Evolutionary conservation across 2,329 filamentous ascomycete species (phyloP), one percentile per base, ranked within the genome.

Genomic region (Talaromyces albobiverticillius): DNA sequence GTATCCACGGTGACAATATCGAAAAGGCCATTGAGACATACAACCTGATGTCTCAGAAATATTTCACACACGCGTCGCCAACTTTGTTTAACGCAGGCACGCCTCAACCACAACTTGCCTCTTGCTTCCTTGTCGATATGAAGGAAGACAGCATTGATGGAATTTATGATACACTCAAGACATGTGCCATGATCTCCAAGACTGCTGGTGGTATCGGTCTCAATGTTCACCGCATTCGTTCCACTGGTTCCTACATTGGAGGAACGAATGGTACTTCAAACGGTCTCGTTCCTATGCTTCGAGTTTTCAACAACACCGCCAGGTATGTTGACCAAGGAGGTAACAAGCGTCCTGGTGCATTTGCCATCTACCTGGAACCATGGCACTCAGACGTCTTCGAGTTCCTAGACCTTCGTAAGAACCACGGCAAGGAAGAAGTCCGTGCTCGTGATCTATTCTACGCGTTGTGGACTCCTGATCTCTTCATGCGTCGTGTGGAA

Each of bases 401-500:
- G 74, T 99, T 96, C 79, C 85, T 99, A 62, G 95, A 99, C 68
- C 84, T 99, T 52, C 88, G 94, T 68, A 99, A 99, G 87, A 99
- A 99, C 76, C 94, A 99, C 75, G 94, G 94, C 64, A 99, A 99
- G 79, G 94, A 99, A 72, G 94, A 99, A 78, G 84, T 96, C 62
- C 91, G 94, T 67, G 94, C 94, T 60, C 92, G 94, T 69, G 94
- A 99, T 73, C 82, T 99, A 49, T 99, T 99, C 85, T 90, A 96
- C 60, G 94, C 93, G 57, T 83, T 99, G 48, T 99, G 94, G 94
- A 96, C 96, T 55, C 92, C 94, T 14, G 94, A 99, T 79, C 83
- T 99, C 43, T 99, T 99, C 85, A 99, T 99, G 94, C 95, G 96
- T 82, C 91, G 94, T 72, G 93, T 99, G 54, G 91, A 99, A 78